These are phyloP conservation scores for Trametopsis cervina DNA, from an alignment of 768 basidiomycete species.

Conservation along the genomic window DNA sequence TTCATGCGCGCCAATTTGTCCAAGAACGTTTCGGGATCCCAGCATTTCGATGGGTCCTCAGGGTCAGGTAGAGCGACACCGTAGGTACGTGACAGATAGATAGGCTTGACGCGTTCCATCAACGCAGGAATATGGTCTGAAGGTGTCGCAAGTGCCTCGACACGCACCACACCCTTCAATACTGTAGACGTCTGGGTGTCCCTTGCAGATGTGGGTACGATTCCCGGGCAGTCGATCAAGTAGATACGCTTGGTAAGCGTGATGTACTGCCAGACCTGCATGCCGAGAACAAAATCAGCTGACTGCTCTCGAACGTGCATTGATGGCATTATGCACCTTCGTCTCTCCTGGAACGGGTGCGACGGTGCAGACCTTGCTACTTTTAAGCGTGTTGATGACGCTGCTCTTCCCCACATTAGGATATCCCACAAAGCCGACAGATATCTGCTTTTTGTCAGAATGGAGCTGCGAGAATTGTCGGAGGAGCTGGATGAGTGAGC, in stretches of 20 bases:
- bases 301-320: too few relatives aligned
- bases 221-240: constrained; percentile 98
- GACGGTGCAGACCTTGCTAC: constrained; percentile 93
- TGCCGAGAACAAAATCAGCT: not conserved
- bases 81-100: constrained; percentile 87
- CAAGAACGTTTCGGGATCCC: constrained; percentile 75
- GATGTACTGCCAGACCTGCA: constrained; percentile 96
- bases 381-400: constrained; percentile 98
- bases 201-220: constrained; percentile 89
- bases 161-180: constrained; percentile 93
- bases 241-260: constrained; percentile 94
- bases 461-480: constrained; percentile 96
- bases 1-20: constrained; percentile 84
- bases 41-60: constrained; percentile 43
- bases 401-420: constrained; percentile 97
- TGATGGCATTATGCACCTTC: constrained; percentile 40
- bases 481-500: constrained; percentile 92
- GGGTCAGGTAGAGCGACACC: constrained; percentile 58
- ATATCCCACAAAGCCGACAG: constrained; percentile 96
- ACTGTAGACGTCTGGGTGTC: constrained; percentile 90
- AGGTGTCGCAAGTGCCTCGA: constrained; percentile 89
- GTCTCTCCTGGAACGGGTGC: constrained; percentile 98
- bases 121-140: constrained; percentile 88
- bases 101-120: constrained; percentile 85
- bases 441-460: constrained; percentile 99